Percentiles rank a stretch among this genome's conserved stretches.
These are phyloP conservation scores for Yarrowia phangngaensis DNA, from an alignment of 805 yeast species.

Conservation along the genomic window DNA sequence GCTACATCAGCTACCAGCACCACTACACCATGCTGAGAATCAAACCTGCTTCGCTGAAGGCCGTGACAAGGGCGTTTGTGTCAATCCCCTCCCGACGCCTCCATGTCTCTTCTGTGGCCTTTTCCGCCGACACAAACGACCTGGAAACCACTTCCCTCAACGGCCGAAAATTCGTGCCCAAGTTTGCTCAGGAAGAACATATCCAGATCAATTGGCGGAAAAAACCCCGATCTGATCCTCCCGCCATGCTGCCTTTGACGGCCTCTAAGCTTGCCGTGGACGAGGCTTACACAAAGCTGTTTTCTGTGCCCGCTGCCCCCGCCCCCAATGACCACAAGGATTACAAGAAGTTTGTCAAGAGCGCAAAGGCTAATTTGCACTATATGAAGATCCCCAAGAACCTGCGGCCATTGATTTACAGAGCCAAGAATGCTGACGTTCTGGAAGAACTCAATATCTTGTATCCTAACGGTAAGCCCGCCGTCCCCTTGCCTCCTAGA, in stretches of 20 bases:
- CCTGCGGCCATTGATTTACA: slow-evolving; percentile 17
- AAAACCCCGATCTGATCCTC: slow-evolving; percentile 11
- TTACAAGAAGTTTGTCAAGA: background rate
- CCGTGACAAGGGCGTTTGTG: slow-evolving; percentile 10
- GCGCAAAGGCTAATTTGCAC: background rate
- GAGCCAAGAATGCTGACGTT: slow-evolving; percentile 13
- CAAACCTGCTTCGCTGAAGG: too few relatives aligned
- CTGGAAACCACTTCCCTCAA: slow-evolving; percentile 17
- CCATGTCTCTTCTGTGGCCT: slow-evolving; percentile 5
- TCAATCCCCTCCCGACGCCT: slow-evolving; percentile 8
- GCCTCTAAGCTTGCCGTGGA: slow-evolving; percentile 4
- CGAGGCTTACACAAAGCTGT: slow-evolving; percentile 5
- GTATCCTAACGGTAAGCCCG: slow-evolving; percentile 8
- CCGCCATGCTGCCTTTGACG: slow-evolving; percentile 5
- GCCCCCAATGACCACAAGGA: background rate
- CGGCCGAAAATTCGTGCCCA: slow-evolving; percentile 18
- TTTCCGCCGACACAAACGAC: background rate
- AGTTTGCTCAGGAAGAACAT: slow-evolving; percentile 25
- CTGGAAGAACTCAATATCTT: slow-evolving; percentile 21
- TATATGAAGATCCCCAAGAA: slow-evolving; percentile 26
- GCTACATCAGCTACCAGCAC: too few relatives aligned
- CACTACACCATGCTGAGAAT: too few relatives aligned
- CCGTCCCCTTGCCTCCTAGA: slow-evolving; percentile 13
- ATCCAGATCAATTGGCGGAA: slow-evolving; percentile 10
- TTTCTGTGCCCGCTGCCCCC: background rate